Percentiles rank a stretch among this genome's conserved stretches.
Evolutionary conservation across 108 stramenopile species (phyloP).

Genomic region (Poteriospumella lacustris): DNA sequence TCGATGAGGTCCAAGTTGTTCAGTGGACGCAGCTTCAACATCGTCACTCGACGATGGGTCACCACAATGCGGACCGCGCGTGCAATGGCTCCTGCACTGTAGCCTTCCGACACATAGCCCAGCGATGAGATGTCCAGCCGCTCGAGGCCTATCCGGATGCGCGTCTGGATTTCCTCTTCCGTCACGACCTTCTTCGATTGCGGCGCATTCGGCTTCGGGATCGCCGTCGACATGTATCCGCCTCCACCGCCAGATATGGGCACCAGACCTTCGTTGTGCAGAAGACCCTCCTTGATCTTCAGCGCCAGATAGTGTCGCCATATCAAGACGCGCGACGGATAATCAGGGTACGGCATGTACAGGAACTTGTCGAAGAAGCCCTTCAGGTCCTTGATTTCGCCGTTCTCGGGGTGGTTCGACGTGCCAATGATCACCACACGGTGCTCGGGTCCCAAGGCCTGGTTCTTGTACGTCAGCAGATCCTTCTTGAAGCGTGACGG

Average conservation of each 20-base stretch:
- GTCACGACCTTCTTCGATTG: background rate
- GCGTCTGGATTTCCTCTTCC: background rate
- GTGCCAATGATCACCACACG: slow-evolving; percentile 68
- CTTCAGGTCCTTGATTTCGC: slow-evolving; percentile 58
- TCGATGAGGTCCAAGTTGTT: slow-evolving; percentile 31
- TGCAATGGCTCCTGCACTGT: slow-evolving; percentile 61
- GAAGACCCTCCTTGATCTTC: background rate
- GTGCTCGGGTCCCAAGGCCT: slow-evolving; percentile 60
- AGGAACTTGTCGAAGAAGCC: slow-evolving; percentile 68
- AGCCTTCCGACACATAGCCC: slow-evolving; percentile 65
- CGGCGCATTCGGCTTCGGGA: background rate
- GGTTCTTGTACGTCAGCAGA: slow-evolving; percentile 68
- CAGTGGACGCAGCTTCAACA: slow-evolving; percentile 32
- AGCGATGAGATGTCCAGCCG: slow-evolving; percentile 59
- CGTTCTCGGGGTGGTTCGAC: slow-evolving; percentile 57
- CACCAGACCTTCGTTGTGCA: background rate
- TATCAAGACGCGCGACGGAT: slow-evolving; percentile 58
- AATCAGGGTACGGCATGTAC: slow-evolving; percentile 65
- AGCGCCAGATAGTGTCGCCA: slow-evolving; percentile 55
- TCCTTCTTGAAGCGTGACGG: slow-evolving; percentile 67
- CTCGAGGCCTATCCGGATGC: background rate
- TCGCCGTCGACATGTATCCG: background rate
- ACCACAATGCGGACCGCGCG: slow-evolving; percentile 49
- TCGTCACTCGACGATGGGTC: slow-evolving; percentile 52
- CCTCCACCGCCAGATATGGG: background rate